These are phyloP conservation scores for Gaertneriomyces semiglobifer DNA, from an alignment of 192 early-diverging fungal genomes.

Conservation along the genomic window DNA sequence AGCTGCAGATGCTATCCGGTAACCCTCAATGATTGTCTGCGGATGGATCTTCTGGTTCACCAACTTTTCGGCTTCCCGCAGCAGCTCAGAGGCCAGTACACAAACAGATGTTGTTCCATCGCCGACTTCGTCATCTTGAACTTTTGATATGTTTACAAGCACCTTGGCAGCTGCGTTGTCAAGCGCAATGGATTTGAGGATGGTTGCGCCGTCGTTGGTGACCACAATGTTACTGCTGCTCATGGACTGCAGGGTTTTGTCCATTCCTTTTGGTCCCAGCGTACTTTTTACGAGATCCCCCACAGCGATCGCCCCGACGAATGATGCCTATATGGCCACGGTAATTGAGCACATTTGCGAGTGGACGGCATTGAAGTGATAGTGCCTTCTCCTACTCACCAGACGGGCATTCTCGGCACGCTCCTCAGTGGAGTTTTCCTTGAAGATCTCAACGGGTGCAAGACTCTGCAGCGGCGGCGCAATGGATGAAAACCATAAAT, in stretches of 20 bases:
- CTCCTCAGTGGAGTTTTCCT: slow-evolving; percentile 93
- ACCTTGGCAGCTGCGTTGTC: slow-evolving; percentile 99
- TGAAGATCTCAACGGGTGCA: slow-evolving; percentile 88
- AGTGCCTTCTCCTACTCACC: slow-evolving; percentile 46
- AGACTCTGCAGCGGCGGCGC: slow-evolving; percentile 10
- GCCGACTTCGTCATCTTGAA: slow-evolving; percentile 99
- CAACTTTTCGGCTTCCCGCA: slow-evolving; percentile 89
- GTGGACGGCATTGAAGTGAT: background rate
- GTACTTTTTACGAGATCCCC: slow-evolving; percentile 98
- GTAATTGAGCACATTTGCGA: background rate
- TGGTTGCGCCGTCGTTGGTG: slow-evolving; percentile 99
- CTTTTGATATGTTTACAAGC: slow-evolving; percentile 97
- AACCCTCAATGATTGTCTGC: slow-evolving; percentile 95
- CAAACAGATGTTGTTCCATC: slow-evolving; percentile 99
- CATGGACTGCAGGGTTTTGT: slow-evolving; percentile 97
- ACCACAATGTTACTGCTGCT: slow-evolving; percentile 80
- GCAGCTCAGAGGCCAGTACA: slow-evolving; percentile 92
- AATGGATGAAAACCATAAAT: no score
- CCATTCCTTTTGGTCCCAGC: slow-evolving; percentile 98
- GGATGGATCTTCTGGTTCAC: slow-evolving; percentile 95
- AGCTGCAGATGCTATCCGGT: slow-evolving; percentile 77
- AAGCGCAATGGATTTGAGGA: slow-evolving; percentile 93
- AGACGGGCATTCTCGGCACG: slow-evolving; percentile 96
- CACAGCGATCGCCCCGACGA: slow-evolving; percentile 98
- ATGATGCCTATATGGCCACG: slow-evolving; percentile 62